Percentiles rank a stretch among this genome's conserved stretches.
Conservation (phyloP, 1,284 basidiomycete genomes). For the Spongiforma sp. region DNA sequence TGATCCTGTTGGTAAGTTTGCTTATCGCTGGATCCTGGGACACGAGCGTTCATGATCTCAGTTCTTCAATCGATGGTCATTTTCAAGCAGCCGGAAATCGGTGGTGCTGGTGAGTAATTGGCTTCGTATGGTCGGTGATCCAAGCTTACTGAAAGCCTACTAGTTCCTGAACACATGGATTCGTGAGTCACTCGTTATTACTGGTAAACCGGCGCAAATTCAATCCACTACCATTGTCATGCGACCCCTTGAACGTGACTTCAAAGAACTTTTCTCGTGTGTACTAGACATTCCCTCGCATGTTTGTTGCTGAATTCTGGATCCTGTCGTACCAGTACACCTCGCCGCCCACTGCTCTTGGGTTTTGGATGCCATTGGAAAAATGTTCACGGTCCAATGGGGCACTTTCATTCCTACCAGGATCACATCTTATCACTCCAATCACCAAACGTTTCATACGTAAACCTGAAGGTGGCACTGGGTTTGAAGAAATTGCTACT, state of each 20-base stretch:
- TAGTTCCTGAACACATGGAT: slow-evolving; percentile 79
- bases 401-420: slow-evolving; percentile 89
- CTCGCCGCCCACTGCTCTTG: slow-evolving; percentile 87
- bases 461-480: slow-evolving; percentile 73
- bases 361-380: slow-evolving; percentile 96
- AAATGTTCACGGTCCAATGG: slow-evolving; percentile 86
- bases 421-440: slow-evolving; percentile 79
- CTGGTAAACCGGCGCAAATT: neutral
- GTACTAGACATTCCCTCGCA: slow-evolving; percentile 28
- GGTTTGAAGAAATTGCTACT: slow-evolving; percentile 68
- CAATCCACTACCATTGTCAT: slow-evolving; percentile 12
- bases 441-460: slow-evolving; percentile 87
- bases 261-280: slow-evolving; percentile 73
- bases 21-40: neutral
- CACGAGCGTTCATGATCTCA: slow-evolving; percentile 23
- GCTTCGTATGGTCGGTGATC: neutral
- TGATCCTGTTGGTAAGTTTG: slow-evolving; percentile 76
- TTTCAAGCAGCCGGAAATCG: slow-evolving; percentile 88
- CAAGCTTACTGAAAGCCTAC: slow-evolving; percentile 28
- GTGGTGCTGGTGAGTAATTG: slow-evolving; percentile 77
- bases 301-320: slow-evolving; percentile 1
- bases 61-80: slow-evolving; percentile 97
- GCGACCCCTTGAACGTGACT: neutral
- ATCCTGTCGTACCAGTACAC: slow-evolving; percentile 70
- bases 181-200: slow-evolving; percentile 69